Evolutionary conservation across 805 yeast species (phyloP).

Genomic region (Schizosaccharomyces osmophilus): DNA sequence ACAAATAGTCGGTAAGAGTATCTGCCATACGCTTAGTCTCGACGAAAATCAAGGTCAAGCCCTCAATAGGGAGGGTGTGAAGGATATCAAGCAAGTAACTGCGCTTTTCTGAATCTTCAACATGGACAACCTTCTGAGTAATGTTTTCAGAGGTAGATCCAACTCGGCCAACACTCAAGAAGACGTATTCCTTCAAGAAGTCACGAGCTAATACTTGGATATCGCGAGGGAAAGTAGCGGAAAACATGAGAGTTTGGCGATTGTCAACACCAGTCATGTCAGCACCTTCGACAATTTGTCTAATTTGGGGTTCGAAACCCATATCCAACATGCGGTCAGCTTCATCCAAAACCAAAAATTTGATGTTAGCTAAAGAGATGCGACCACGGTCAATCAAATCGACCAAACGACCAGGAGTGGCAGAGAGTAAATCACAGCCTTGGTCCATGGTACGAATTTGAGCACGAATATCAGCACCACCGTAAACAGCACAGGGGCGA

Average conservation of each 20-base stretch:
- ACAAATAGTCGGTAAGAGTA: slow-evolving; percentile 72
- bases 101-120: slow-evolving; percentile 81
- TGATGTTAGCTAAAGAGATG: slow-evolving; percentile 70
- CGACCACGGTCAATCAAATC: slow-evolving; percentile 89
- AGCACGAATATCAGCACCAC: slow-evolving; percentile 83
- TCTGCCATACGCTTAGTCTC: slow-evolving; percentile 99
- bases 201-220: slow-evolving; percentile 93
- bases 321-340: slow-evolving; percentile 99
- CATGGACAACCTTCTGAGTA: slow-evolving; percentile 78
- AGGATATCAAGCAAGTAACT: slow-evolving; percentile 72
- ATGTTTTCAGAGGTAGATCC: slow-evolving; percentile 98
- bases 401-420: slow-evolving; percentile 97
- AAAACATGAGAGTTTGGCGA: slow-evolving; percentile 94
- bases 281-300: slow-evolving; percentile 91
- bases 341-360: slow-evolving; percentile 87
- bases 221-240: slow-evolving; percentile 97
- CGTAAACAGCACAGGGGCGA: slow-evolving; percentile 83
- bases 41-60: slow-evolving; percentile 81
- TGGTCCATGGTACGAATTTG: slow-evolving; percentile 74
- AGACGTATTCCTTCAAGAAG: slow-evolving; percentile 83
- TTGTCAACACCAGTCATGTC: slow-evolving; percentile 83
- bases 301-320: slow-evolving; percentile 99
- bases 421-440: slow-evolving; percentile 90
- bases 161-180: slow-evolving; percentile 93
- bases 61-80: slow-evolving; percentile 47